A percentile compares a stretch with the other conserved stretches of the same genome.
These are phyloP conservation scores for Penicillium dipodomyicola DNA, from an alignment of 495 filamentous ascomycete species.

Conservation along the genomic window DNA sequence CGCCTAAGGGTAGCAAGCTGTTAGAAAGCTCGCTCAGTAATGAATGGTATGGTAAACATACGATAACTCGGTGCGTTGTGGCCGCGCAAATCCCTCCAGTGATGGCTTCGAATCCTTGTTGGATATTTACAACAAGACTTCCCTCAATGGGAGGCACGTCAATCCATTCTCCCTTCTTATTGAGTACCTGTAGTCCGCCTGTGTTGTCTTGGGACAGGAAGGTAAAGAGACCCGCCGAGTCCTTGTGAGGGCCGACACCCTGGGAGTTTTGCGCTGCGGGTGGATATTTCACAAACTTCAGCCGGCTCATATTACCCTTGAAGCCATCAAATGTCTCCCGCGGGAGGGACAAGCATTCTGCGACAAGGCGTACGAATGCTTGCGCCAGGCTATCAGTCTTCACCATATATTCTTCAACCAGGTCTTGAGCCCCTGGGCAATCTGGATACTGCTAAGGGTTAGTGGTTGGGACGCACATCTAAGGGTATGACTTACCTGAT, in stretches of 20 bases:
- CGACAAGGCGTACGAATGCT: slow-evolving; percentile 74
- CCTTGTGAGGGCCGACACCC: slow-evolving; percentile 91
- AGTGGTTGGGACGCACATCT: not conserved
- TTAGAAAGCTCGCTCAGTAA: not conserved
- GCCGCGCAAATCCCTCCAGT: slow-evolving; percentile 81
- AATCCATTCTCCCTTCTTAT: slow-evolving; percentile 49
- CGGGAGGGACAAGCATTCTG: slow-evolving; percentile 76
- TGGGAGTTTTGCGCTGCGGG: slow-evolving; percentile 60
- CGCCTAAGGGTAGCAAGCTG: slow-evolving; percentile 19
- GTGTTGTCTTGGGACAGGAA: slow-evolving; percentile 54
- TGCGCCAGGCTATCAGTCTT: slow-evolving; percentile 68
- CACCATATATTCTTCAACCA: slow-evolving; percentile 80
- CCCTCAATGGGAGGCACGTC: slow-evolving; percentile 47
- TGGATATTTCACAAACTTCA: slow-evolving; percentile 93
- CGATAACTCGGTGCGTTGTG: slow-evolving; percentile 79
- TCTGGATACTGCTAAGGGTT: slow-evolving; percentile 44
- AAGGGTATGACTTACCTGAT: slow-evolving; percentile 27
- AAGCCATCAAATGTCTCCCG: slow-evolving; percentile 73
- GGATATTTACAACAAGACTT: slow-evolving; percentile 58
- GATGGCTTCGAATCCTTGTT: slow-evolving; percentile 87
- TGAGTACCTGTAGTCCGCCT: slow-evolving; percentile 51
- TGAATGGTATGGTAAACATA: slow-evolving; percentile 14
- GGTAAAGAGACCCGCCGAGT: slow-evolving; percentile 65
- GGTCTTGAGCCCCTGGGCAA: slow-evolving; percentile 58
- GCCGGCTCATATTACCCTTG: slow-evolving; percentile 82